Percentiles rank a stretch among this genome's conserved stretches.
Conservation (phyloP, 2,329 filamentous ascomycete genomes). For the Pestalotiopsis fici region DNA sequence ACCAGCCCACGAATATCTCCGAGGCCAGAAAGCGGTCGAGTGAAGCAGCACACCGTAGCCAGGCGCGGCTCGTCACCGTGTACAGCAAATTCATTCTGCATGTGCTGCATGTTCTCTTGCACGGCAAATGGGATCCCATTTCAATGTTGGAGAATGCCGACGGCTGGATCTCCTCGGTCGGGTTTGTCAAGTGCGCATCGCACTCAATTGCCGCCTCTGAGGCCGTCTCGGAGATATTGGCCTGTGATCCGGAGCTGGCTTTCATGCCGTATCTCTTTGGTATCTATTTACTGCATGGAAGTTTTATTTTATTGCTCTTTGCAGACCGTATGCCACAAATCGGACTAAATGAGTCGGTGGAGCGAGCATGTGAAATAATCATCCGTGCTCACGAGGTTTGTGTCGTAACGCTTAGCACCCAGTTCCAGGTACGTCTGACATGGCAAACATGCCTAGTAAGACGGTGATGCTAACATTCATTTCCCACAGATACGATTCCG, state of each 20-base stretch:
- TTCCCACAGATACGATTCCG: not conserved
- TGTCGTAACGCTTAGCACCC: not conserved
- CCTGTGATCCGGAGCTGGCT: not conserved
- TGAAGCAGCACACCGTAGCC: not conserved
- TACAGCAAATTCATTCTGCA: not conserved
- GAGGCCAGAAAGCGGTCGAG: not conserved
- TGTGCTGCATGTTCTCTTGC: not conserved
- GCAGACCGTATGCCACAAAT: constrained; percentile 2
- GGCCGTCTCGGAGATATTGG: not conserved
- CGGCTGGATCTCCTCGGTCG: not conserved
- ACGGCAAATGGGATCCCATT: not conserved
- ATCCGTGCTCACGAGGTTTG: constrained; percentile 1
- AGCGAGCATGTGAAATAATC: not conserved
- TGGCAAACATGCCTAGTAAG: not conserved
- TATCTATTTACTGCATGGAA: not conserved
- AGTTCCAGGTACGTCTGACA: not conserved
- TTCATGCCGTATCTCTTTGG: constrained; percentile 3
- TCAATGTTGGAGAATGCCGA: not conserved
- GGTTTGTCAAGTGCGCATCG: not conserved
- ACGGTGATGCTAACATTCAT: not conserved
- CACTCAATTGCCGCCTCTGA: not conserved
- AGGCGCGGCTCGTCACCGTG: not conserved
- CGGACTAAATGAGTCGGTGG: not conserved
- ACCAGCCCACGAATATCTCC: not conserved
- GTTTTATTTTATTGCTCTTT: not conserved